Evolutionary conservation across 1,139 yeast genomes (phyloP).

Genomic region (Geotrichum histeridarum): DNA sequence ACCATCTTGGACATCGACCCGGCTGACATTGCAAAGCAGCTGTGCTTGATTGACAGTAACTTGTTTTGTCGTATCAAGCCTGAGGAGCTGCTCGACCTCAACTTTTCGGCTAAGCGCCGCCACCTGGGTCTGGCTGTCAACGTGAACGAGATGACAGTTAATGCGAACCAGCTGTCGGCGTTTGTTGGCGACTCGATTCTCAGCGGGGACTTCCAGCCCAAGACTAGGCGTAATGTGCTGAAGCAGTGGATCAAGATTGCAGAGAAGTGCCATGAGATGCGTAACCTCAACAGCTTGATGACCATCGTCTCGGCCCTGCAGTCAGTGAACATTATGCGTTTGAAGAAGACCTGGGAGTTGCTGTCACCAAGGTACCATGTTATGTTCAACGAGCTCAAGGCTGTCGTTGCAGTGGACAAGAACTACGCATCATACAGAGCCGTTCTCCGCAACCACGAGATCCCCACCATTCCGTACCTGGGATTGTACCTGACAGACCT

Average conservation of each 20-base stretch:
- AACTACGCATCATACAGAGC: slow-evolving; percentile 73
- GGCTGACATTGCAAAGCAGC: slow-evolving; percentile 75
- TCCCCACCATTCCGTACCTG: slow-evolving; percentile 81
- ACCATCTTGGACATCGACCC: slow-evolving; percentile 65
- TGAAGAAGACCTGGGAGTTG: slow-evolving; percentile 60
- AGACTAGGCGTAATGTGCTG: slow-evolving; percentile 54
- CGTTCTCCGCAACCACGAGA: slow-evolving; percentile 51
- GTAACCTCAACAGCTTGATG: slow-evolving; percentile 84
- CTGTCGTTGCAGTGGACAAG: slow-evolving; percentile 76
- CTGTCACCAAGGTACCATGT: slow-evolving; percentile 62
- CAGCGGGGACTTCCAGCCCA: slow-evolving; percentile 38
- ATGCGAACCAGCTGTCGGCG: slow-evolving; percentile 75
- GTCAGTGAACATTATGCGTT: slow-evolving; percentile 69
- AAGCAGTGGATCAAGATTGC: slow-evolving; percentile 84
- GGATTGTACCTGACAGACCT: slow-evolving; percentile 81
- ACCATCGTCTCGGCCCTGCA: slow-evolving; percentile 82
- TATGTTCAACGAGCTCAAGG: slow-evolving; percentile 59
- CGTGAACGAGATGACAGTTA: slow-evolving; percentile 59
- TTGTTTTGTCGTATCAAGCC: slow-evolving; percentile 64
- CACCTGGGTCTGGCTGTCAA: slow-evolving; percentile 62
- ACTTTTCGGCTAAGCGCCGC: slow-evolving; percentile 62
- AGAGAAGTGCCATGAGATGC: slow-evolving; percentile 68
- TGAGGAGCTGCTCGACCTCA: slow-evolving; percentile 69
- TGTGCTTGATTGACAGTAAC: slow-evolving; percentile 72
- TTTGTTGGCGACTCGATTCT: slow-evolving; percentile 74